phyloP scores from a whole-genome alignment of 176 grass and related monocot species.

The Miscanthus lutarioriparius region DNA sequence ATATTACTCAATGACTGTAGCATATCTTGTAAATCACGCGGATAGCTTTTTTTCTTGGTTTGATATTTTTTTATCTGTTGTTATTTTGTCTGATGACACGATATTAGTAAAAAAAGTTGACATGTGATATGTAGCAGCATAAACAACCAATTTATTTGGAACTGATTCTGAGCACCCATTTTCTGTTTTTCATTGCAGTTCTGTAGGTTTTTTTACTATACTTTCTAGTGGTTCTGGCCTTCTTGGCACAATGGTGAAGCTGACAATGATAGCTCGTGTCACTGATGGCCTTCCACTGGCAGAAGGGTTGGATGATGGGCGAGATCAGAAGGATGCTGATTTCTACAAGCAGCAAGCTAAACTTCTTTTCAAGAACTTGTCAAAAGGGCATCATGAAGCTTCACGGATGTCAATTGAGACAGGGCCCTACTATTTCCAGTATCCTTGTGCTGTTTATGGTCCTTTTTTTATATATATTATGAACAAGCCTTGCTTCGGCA shows the following conservation, averaged over 20 bases:
- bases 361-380: constrained; percentile 95
- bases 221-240: constrained; percentile 23
- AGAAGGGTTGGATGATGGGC: constrained; percentile 90
- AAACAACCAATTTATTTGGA: not conserved
- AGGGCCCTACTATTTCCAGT: constrained; percentile 90
- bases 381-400: constrained; percentile 84
- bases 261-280: constrained; percentile 97
- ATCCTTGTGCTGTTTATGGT: constrained; percentile 46
- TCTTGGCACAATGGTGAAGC: constrained; percentile 81
- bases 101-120: not conserved
- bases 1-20: not conserved
- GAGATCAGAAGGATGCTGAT: constrained; percentile 79
- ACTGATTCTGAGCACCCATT: constrained; percentile 5
- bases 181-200: constrained; percentile 8
- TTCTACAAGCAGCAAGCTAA: constrained; percentile 99
- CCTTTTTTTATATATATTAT: not conserved
- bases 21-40: not conserved
- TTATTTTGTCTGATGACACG: not conserved
- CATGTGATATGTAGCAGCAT: not conserved
- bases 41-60: not conserved
- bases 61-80: not conserved
- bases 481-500: not conserved
- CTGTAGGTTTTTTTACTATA: constrained; percentile 15
- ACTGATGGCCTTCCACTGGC: constrained; percentile 93
- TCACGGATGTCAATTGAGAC: constrained; percentile 99